These are phyloP conservation scores for Raphanus sativus DNA, from an alignment of 345 rosid species.

Conservation along the genomic window DNA sequence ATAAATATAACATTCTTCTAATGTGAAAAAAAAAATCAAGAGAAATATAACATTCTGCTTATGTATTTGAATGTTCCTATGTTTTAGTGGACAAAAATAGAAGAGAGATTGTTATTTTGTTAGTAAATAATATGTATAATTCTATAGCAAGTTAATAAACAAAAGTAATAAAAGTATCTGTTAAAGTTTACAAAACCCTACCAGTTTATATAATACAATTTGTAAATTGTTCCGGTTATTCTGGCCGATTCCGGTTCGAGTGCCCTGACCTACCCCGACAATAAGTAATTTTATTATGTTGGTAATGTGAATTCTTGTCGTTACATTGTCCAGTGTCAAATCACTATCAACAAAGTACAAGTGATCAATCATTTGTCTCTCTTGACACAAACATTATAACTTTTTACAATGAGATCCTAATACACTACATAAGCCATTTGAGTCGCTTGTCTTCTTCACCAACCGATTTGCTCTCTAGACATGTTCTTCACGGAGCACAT, in stretches of 20 bases:
- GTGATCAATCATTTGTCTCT: slow-evolving; percentile 24
- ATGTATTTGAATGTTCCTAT: neutral
- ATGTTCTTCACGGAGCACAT: neutral
- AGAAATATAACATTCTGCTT: neutral
- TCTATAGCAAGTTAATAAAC: neutral
- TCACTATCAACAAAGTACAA: slow-evolving; percentile 29
- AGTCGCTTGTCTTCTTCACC: neutral
- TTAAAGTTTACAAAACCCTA: neutral
- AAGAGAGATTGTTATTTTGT: neutral
- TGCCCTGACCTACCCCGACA: neutral
- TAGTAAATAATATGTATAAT: neutral
- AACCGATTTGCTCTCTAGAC: neutral
- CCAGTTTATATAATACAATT: neutral
- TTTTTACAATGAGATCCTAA: neutral
- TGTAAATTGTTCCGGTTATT: neutral
- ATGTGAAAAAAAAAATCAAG: neutral
- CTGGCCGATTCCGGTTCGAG: neutral
- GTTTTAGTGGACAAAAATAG: neutral
- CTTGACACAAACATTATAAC: neutral
- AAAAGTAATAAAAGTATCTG: neutral
- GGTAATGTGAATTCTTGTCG: slow-evolving; percentile 5
- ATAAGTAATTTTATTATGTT: neutral
- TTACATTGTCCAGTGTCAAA: slow-evolving; percentile 30
- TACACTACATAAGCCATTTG: neutral
- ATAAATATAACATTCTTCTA: neutral